These are phyloP conservation scores for Lactifluus piperatus DNA, from an alignment of 768 basidiomycete genomes.

Conservation along the genomic window DNA sequence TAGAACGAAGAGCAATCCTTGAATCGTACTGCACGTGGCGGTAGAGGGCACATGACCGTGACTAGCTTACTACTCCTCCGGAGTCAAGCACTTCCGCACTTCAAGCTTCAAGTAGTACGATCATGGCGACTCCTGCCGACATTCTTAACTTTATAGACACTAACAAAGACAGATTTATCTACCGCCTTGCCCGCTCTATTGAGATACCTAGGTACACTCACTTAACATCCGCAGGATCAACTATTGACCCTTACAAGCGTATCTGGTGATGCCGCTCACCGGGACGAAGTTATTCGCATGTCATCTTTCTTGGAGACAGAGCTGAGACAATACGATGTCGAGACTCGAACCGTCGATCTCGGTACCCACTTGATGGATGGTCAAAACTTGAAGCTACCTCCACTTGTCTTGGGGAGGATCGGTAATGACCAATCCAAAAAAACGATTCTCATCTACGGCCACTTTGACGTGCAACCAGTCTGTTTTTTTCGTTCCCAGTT, in stretches of 20 bases:
- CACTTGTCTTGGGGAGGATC: slow-evolving; percentile 71
- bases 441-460: slow-evolving; percentile 89
- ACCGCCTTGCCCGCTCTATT: slow-evolving; percentile 72
- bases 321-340: slow-evolving; percentile 70
- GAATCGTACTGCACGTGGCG: no score
- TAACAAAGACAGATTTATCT: slow-evolving; percentile 66
- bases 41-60: no score
- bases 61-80: no score
- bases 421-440: slow-evolving; percentile 86
- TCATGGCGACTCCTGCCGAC: slow-evolving; percentile 30
- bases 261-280: slow-evolving; percentile 59
- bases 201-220: slow-evolving; percentile 60
- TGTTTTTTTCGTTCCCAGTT: slow-evolving; percentile 20
- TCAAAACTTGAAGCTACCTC: slow-evolving; percentile 65
- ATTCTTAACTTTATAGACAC: slow-evolving; percentile 50
- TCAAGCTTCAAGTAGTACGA: background rate
- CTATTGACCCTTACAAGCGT: slow-evolving; percentile 32
- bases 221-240: background rate
- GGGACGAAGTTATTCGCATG: slow-evolving; percentile 80
- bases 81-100: no score
- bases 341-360: slow-evolving; percentile 63
- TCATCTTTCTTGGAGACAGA: slow-evolving; percentile 69
- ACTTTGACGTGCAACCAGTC: slow-evolving; percentile 93
- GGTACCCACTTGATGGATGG: slow-evolving; percentile 71
- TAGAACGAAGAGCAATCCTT: no score